Evolutionary conservation across 306 rosid genomes (phyloP).

Genomic region (Fragaria ananassa): DNA sequence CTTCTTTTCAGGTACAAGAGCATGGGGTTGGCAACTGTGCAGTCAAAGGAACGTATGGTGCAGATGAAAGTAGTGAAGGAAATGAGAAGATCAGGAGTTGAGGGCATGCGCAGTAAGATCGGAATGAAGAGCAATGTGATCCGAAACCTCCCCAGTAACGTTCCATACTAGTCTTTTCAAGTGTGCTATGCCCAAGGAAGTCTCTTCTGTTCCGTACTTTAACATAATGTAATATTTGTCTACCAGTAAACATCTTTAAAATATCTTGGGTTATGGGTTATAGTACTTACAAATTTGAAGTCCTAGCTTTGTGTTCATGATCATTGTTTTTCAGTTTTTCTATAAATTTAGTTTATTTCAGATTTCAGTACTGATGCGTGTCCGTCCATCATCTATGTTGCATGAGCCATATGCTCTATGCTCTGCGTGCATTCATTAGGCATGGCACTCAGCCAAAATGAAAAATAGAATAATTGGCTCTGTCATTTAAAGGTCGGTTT

Average conservation of each 20-base stretch:
- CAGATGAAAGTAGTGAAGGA: conserved; percentile 89
- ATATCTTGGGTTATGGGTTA: not conserved
- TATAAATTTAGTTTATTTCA: not conserved
- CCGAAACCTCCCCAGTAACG: conserved; percentile 86
- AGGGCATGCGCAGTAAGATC: conserved; percentile 74
- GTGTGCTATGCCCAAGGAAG: not conserved
- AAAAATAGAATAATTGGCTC: no score
- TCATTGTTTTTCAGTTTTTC: not conserved
- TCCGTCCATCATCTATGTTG: no score
- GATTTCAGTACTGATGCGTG: not conserved
- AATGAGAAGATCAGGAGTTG: conserved; percentile 77
- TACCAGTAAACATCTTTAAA: not conserved
- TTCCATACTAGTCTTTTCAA: conserved; percentile 43
- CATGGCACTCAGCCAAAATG: no score
- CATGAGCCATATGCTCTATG: no score
- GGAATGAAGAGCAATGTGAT: conserved; percentile 90
- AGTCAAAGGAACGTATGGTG: conserved; percentile 66
- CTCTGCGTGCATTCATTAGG: no score
- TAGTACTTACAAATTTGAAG: not conserved
- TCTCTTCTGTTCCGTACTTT: not conserved
- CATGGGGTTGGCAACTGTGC: conserved; percentile 92
- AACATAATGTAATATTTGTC: no score
- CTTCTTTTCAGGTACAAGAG: conserved; percentile 66
- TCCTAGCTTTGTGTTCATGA: not conserved
- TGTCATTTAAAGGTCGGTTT: no score